These are phyloP conservation scores for Umbellularia californica DNA, from an alignment of 164 flowering plant species.

Conservation along the genomic window DNA sequence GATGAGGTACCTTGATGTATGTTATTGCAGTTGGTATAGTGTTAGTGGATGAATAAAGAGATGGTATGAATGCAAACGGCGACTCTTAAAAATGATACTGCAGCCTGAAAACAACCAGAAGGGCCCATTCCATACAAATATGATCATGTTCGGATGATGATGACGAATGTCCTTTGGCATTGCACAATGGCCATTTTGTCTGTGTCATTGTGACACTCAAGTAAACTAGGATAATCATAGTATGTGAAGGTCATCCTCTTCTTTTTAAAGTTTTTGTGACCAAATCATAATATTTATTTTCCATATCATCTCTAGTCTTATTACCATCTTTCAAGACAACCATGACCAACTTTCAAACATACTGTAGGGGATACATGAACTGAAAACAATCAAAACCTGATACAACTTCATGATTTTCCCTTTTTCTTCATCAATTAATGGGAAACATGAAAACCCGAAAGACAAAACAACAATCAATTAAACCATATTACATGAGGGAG, in stretches of 20 bases:
- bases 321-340: background rate
- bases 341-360: background rate
- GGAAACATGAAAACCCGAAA: background rate
- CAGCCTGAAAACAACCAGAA: too few species aligned
- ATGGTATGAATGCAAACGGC: too few species aligned
- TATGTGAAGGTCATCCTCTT: background rate
- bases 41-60: too few species aligned
- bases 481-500: background rate
- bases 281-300: background rate
- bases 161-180: too few species aligned
- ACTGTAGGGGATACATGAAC: background rate
- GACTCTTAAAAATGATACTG: too few species aligned
- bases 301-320: background rate
- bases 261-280: background rate
- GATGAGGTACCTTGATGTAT: too few species aligned
- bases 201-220: too few species aligned
- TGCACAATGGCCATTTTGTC: too few species aligned
- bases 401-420: background rate
- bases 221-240: background rate
- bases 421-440: background rate
- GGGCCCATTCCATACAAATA: too few species aligned
- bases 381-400: background rate
- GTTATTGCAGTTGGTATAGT: too few species aligned
- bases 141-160: too few species aligned
- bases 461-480: background rate